Percentiles rank a stretch among this genome's conserved stretches.
phyloP scores from a whole-genome alignment of 352 stramenopile species.

The Pythium scleroteichum region DNA sequence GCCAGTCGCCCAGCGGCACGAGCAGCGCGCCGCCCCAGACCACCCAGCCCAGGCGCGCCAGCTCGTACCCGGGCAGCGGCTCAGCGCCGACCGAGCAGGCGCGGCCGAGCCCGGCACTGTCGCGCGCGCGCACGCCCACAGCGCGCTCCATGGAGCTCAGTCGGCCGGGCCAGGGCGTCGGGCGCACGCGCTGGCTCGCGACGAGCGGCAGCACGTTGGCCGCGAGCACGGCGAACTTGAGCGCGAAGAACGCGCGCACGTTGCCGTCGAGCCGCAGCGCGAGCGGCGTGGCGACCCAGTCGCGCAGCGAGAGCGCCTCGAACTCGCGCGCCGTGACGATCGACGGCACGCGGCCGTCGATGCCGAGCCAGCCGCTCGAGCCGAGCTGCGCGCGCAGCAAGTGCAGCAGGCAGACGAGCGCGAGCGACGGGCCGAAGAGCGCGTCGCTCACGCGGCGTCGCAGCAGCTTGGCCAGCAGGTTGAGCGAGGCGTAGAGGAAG shows the following conservation, averaged over 20 bases:
- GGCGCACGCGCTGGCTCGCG: conserved; percentile 3
- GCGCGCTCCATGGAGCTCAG: neutral
- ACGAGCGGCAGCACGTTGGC: conserved; percentile 40
- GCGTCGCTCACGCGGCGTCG: conserved; percentile 37
- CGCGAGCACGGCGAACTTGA: conserved; percentile 43
- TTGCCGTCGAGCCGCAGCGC: conserved; percentile 34
- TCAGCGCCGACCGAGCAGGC: neutral
- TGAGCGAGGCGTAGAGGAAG: conserved; percentile 33
- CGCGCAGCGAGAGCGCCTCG: conserved; percentile 29
- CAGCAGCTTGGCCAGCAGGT: conserved; percentile 40
- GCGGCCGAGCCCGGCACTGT: neutral
- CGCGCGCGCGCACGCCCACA: conserved; percentile 1
- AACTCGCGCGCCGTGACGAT: conserved; percentile 33
- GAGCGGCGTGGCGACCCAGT: conserved; percentile 39
- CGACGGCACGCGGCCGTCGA: conserved; percentile 34
- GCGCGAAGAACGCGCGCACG: conserved; percentile 37
- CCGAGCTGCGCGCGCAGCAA: conserved; percentile 29
- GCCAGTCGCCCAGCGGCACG: conserved; percentile 10
- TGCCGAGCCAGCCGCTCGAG: conserved; percentile 9
- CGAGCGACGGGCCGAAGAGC: conserved; percentile 41
- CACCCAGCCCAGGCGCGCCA: conserved; percentile 16
- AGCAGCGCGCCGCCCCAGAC: neutral
- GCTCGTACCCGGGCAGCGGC: conserved; percentile 1
- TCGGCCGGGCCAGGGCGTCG: neutral
- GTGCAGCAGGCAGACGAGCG: conserved; percentile 40